A percentile compares a stretch with the other conserved stretches of the same genome.
Conservation (phyloP, 2,329 filamentous ascomycete species). For the Cladosporium sp. region DNA sequence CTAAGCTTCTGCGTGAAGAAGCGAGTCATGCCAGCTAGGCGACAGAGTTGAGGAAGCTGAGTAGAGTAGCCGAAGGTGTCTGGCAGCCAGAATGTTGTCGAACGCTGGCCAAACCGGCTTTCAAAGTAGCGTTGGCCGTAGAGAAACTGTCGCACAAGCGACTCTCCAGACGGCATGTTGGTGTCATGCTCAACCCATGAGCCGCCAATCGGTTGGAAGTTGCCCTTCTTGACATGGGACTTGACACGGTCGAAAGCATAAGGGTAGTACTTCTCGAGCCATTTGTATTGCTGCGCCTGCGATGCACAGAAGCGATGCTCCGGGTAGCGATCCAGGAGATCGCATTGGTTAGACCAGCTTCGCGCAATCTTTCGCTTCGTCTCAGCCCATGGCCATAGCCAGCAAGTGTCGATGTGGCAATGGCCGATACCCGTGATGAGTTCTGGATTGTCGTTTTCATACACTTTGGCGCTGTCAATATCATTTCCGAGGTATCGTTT, state of each 20-base stretch:
- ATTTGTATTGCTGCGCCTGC: conserved; percentile 96
- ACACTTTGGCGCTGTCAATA: conserved; percentile 78
- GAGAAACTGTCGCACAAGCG: conserved; percentile 85
- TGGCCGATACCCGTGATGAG: conserved; percentile 87
- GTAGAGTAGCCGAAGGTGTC: conserved; percentile 97
- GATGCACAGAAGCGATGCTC: conserved; percentile 90
- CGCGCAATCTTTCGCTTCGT: conserved; percentile 93
- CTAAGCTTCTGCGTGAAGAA: conserved; percentile 98
- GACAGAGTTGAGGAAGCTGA: conserved; percentile 88
- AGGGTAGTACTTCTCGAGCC: conserved; percentile 86
- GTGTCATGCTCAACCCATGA: conserved; percentile 99
- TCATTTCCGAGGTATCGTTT: conserved; percentile 73
- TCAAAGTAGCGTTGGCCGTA: conserved; percentile 96
- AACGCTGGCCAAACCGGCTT: conserved; percentile 81
- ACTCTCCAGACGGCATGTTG: conserved; percentile 93
- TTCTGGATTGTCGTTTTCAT: conserved; percentile 62
- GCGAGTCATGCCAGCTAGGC: conserved; percentile 87
- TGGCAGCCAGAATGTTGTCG: conserved; percentile 91
- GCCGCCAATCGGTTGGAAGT: conserved; percentile 90
- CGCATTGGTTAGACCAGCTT: conserved; percentile 95
- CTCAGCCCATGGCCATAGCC: conserved; percentile 97
- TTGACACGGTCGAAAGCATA: conserved; percentile 86
- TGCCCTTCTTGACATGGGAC: conserved; percentile 79
- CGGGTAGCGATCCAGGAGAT: conserved; percentile 89
- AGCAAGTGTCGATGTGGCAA: conserved; percentile 97